These are phyloP conservation scores for Telfairia occidentalis DNA, from an alignment of 331 rosid genomes.

Conservation along the genomic window DNA sequence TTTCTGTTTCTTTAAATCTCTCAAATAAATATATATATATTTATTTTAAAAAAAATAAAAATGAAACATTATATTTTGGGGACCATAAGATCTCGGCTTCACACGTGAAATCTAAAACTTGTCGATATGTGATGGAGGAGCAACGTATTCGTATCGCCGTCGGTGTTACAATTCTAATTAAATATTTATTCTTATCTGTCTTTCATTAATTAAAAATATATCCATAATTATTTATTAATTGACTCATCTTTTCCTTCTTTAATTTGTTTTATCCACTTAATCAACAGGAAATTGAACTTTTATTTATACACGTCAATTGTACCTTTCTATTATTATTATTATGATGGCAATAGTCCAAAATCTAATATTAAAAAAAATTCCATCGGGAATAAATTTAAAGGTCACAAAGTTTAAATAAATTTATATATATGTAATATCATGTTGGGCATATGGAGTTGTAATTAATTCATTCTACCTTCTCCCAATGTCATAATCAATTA, in stretches of 20 bases:
- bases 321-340: not conserved
- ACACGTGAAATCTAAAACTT: slow-evolving; percentile 13
- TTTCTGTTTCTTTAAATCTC: not conserved
- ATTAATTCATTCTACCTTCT: slow-evolving; percentile 2
- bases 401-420: not conserved
- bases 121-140: not conserved
- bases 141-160: slow-evolving; percentile 1
- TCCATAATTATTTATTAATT: not conserved
- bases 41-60: not conserved
- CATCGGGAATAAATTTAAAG: not conserved
- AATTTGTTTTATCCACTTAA: not conserved
- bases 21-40: not conserved
- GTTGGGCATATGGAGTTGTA: not conserved
- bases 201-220: not conserved
- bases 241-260: not conserved
- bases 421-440: no score
- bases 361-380: not conserved
- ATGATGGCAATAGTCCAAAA: not conserved
- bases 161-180: slow-evolving; percentile 10
- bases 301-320: not conserved
- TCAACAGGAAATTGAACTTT: not conserved
- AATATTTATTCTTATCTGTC: not conserved
- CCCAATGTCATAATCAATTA: not conserved
- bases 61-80: not conserved
- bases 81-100: slow-evolving; percentile 7